Base-by-base conservation (phyloP, 257 asterid genomes). In the Nemophila menziesii region DNA sequence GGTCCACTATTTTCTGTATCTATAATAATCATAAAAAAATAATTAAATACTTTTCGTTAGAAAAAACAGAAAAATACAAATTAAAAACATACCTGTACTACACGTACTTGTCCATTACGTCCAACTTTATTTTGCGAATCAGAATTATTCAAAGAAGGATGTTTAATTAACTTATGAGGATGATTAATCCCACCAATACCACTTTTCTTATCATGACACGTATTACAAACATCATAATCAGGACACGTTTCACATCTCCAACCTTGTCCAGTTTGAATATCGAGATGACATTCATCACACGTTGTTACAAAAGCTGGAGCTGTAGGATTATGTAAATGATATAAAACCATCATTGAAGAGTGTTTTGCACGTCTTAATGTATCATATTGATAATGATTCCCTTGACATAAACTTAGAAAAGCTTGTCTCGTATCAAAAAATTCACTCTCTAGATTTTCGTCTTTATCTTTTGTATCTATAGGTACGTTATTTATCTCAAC, bases 211-310 rank as follows among this genome's bases (percentile, higher is more conserved):
- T 70, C 68, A 68, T 81, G 85, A 66, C 99, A 90, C 48, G 89
- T 58, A 62, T 70, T 74, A 66, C 99, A 90, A 22, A 85, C 72
- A 40, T 85, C 99, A 60, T 90, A 90, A 45, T 90, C 99, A 0
- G 96, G 82, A 60, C 99, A 90, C n/a, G 73, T 76, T 72, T 85
- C 99, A 52, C 99, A 90, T 16, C 89, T 94, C 99, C 96, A 90
- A 22, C 96, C 99, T 59, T 81, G 96, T 44, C 99, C 99, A 57
- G 93, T 63, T 64, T 90, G 96, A 42, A 90, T 79, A 54, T 81
- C 96, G 22, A 81, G 79, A 69, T 69, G 68, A 52, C 99, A 90
- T 46, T 51, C 52, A 54, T 23, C 55, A 63, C 99, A 90, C 43
- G 82, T 41, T 10, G 71, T 67, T 49, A 85, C 94, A 37, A 79